These are phyloP conservation scores for Conidiobolus incongruus DNA, from an alignment of 371 early-diverging fungal genomes.

Conservation along the genomic window DNA sequence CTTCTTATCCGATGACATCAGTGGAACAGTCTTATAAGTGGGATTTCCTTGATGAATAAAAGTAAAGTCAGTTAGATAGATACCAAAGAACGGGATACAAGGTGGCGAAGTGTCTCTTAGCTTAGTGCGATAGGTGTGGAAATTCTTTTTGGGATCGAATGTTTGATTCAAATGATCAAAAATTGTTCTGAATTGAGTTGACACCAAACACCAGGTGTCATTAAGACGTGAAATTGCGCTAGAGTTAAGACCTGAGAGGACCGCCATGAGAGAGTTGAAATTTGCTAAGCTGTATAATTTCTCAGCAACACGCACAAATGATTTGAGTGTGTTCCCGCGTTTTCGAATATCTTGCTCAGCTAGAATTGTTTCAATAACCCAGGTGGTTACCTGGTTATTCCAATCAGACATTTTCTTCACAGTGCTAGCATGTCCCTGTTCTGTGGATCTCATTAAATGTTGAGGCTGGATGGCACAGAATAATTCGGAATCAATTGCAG, in stretches of 20 bases:
- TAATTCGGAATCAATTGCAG: background rate
- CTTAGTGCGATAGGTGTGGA: slow-evolving; percentile 61
- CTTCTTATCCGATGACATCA: too few species aligned
- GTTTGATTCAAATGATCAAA: background rate
- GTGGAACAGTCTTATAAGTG: too few species aligned
- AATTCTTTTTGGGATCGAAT: slow-evolving; percentile 48
- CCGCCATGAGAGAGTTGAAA: slow-evolving; percentile 55
- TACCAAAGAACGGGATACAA: slow-evolving; percentile 75
- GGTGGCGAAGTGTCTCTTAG: slow-evolving; percentile 63
- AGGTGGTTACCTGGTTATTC: slow-evolving; percentile 36
- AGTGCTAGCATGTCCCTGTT: background rate
- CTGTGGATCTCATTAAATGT: background rate
- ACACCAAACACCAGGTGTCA: slow-evolving; percentile 39
- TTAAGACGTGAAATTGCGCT: slow-evolving; percentile 48
- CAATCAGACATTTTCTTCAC: slow-evolving; percentile 2
- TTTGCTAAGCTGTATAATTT: slow-evolving; percentile 10
- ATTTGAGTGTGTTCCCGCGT: slow-evolving; percentile 44
- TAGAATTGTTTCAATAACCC: slow-evolving; percentile 68
- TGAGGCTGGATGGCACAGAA: background rate
- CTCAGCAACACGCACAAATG: slow-evolving; percentile 71
- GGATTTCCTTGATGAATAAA: slow-evolving; percentile 89
- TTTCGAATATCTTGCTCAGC: slow-evolving; percentile 56
- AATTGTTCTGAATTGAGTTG: background rate
- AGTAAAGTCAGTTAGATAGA: slow-evolving; percentile 73
- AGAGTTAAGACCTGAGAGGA: slow-evolving; percentile 49